Evolutionary conservation across 2,329 filamentous ascomycete species (phyloP).

Genomic region (Arthrinium phaeospermum): DNA sequence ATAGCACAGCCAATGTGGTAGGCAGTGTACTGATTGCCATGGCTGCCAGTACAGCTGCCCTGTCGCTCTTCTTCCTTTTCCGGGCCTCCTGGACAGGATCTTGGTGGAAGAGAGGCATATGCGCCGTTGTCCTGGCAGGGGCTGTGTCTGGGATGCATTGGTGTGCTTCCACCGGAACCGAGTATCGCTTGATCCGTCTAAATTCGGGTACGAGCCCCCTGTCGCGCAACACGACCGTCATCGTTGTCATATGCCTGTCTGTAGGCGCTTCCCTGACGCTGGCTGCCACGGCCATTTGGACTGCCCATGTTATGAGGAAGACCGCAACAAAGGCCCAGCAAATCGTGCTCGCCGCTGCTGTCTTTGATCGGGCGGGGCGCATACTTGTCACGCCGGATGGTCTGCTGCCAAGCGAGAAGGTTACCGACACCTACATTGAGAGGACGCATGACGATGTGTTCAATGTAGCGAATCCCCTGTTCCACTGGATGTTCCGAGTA

Average conservation of each 20-base stretch:
- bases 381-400: slow-evolving; percentile 75
- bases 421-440: slow-evolving; percentile 78
- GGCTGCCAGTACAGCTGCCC: slow-evolving; percentile 70
- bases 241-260: slow-evolving; percentile 74
- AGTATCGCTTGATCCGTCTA: slow-evolving; percentile 63
- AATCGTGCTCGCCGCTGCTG: slow-evolving; percentile 63
- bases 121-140: slow-evolving; percentile 70
- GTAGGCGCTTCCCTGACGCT: slow-evolving; percentile 66
- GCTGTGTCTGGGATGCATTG: slow-evolving; percentile 90
- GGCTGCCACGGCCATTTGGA: slow-evolving; percentile 59
- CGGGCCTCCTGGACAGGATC: slow-evolving; percentile 77
- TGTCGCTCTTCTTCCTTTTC: slow-evolving; percentile 80
- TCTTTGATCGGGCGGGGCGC: slow-evolving; percentile 70
- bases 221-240: slow-evolving; percentile 69
- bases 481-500: slow-evolving; percentile 86
- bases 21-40: slow-evolving; percentile 76
- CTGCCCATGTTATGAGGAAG: slow-evolving; percentile 56
- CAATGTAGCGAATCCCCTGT: slow-evolving; percentile 76
- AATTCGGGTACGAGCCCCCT: slow-evolving; percentile 48
- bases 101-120: slow-evolving; percentile 75
- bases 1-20: slow-evolving; percentile 63
- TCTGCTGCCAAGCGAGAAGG: slow-evolving; percentile 72
- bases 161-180: slow-evolving; percentile 75
- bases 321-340: slow-evolving; percentile 67
- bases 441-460: slow-evolving; percentile 76